phyloP scores from a whole-genome alignment of 2,329 filamentous ascomycete genomes.

The Microsporum audouinii region DNA sequence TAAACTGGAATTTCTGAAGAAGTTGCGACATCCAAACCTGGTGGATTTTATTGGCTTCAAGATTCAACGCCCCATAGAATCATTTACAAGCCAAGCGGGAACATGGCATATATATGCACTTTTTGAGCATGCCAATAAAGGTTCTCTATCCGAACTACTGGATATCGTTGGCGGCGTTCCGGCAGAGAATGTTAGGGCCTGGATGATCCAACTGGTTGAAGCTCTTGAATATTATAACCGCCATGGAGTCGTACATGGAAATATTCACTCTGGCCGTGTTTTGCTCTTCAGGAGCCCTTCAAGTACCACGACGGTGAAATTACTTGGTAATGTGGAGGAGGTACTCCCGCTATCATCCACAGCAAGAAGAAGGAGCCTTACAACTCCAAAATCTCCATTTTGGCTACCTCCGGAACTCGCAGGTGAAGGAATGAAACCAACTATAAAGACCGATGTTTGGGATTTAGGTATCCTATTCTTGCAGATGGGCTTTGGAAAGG shows the following conservation, averaged over 20 bases:
- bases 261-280: conserved; percentile 69
- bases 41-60: conserved; percentile 74
- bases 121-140: conserved; percentile 66
- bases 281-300: conserved; percentile 59
- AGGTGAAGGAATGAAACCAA: conserved; percentile 44
- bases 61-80: conserved; percentile 45
- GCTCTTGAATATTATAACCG: conserved; percentile 79
- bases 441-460: conserved; percentile 83
- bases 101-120: conserved; percentile 65
- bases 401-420: conserved; percentile 73
- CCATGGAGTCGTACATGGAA: conserved; percentile 70
- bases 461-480: conserved; percentile 82
- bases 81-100: conserved; percentile 31
- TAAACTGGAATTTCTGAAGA: conserved; percentile 63
- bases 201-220: conserved; percentile 85
- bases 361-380: conserved; percentile 22
- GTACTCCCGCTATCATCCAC: conserved; percentile 40
- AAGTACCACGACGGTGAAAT: conserved; percentile 56
- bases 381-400: conserved; percentile 62
- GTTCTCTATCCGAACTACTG: conserved; percentile 69
- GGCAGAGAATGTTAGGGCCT: conserved; percentile 66
- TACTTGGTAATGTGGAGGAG: conserved; percentile 39
- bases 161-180: conserved; percentile 65
- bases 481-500: conserved; percentile 85
- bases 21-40: conserved; percentile 63